Evolutionary conservation across 2,329 filamentous ascomycete species (phyloP).

Genomic region (Plectosphaerella plurivora): DNA sequence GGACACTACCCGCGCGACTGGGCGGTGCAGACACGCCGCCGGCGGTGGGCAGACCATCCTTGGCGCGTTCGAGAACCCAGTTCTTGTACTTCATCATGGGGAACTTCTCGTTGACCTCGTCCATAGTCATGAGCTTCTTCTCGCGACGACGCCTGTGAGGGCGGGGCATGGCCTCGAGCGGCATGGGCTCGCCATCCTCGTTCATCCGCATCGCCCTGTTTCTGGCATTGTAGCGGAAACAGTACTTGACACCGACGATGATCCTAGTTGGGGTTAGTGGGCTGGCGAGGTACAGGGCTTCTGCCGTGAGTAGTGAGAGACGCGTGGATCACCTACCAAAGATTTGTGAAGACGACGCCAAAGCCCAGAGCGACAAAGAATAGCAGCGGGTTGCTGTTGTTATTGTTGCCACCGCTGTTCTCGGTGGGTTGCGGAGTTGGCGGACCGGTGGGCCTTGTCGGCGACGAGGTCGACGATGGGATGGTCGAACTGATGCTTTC

Average conservation of each 20-base stretch:
- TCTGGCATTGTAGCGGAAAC: conserved; percentile 95
- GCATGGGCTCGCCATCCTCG: conserved; percentile 84
- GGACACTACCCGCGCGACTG: conserved; percentile 70
- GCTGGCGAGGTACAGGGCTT: not conserved
- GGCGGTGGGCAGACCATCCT: conserved; percentile 75
- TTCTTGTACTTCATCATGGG: conserved; percentile 94
- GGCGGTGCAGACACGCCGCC: conserved; percentile 76
- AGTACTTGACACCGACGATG: conserved; percentile 98
- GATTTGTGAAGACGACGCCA: conserved; percentile 95
- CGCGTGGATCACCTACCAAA: conserved; percentile 65
- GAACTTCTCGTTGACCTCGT: conserved; percentile 97
- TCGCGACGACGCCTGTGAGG: conserved; percentile 84
- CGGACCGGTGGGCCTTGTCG: conserved; percentile 2
- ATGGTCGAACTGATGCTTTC: conserved; percentile 13
- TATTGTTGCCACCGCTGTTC: conserved; percentile 6
- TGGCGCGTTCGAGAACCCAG: conserved; percentile 81
- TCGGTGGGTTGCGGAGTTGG: conserved; percentile 4
- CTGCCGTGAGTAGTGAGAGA: not conserved
- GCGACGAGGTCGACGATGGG: conserved; percentile 13
- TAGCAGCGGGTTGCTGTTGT: conserved; percentile 28
- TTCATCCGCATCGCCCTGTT: conserved; percentile 74
- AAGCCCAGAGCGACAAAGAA: conserved; percentile 97
- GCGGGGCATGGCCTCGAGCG: conserved; percentile 77
- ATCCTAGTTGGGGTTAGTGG: conserved; percentile 61
- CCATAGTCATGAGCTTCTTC: conserved; percentile 99